Evolutionary conservation across 1,284 basidiomycete species (phyloP).

Genomic region (Agaricales sp.): DNA sequence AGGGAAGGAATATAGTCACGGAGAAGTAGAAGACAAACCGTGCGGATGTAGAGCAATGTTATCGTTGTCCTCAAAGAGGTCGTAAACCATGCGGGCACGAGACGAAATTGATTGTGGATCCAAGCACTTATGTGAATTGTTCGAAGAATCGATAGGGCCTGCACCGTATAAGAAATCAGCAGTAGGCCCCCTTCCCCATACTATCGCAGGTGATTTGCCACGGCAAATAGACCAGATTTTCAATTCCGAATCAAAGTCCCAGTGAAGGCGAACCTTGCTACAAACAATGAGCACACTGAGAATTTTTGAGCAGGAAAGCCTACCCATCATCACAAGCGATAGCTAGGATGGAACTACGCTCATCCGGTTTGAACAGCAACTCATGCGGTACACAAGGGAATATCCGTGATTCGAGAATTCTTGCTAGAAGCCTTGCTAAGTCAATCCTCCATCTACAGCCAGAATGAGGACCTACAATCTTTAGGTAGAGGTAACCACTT

Average conservation of each 20-base stretch:
- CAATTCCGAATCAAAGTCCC: background rate
- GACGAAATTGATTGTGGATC: background rate
- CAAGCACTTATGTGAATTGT: background rate
- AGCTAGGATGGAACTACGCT: constrained; percentile 19
- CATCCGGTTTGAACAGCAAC: constrained; percentile 23
- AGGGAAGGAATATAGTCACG: constrained; percentile 3
- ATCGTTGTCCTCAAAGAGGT: background rate
- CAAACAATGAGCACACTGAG: background rate
- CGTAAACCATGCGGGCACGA: background rate
- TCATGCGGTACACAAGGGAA: constrained; percentile 18
- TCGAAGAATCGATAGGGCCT: background rate
- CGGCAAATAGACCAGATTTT: background rate
- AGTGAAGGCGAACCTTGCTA: constrained; percentile 1
- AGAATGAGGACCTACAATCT: background rate
- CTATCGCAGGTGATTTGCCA: background rate
- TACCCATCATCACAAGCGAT: constrained; percentile 20
- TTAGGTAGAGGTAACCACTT: background rate
- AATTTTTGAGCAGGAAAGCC: background rate
- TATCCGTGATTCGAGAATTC: constrained; percentile 10
- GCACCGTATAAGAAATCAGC: background rate
- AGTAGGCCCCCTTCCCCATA: background rate
- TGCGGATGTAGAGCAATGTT: background rate
- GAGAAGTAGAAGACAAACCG: background rate
- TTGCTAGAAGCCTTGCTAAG: constrained; percentile 8
- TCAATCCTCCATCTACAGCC: no score